These are phyloP conservation scores for Chaetomiaceae sp. DNA, from an alignment of 2,329 filamentous ascomycete genomes.

Conservation along the genomic window DNA sequence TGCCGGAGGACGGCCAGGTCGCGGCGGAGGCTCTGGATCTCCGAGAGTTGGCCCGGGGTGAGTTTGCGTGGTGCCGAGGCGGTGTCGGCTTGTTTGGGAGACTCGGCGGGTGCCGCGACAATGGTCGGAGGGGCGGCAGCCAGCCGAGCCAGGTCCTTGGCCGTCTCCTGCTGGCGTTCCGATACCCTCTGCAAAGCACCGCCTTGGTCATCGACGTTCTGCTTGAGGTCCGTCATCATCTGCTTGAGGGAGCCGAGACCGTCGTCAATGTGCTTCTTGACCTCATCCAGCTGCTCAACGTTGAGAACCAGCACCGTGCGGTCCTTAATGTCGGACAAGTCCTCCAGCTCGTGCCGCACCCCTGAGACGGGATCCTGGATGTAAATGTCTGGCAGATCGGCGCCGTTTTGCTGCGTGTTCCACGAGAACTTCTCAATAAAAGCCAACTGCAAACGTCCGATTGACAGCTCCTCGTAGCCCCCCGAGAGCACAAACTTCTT, in stretches of 20 bases:
- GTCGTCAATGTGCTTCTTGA: conserved; percentile 94
- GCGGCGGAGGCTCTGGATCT: conserved; percentile 76
- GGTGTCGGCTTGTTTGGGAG: conserved; percentile 39
- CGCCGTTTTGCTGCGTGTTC: conserved; percentile 93
- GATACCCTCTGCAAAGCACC: conserved; percentile 79
- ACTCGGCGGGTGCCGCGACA: conserved; percentile 40
- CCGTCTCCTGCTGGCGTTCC: conserved; percentile 82
- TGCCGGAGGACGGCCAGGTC: conserved; percentile 90
- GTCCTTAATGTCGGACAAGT: conserved; percentile 89
- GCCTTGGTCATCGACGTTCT: conserved; percentile 77
- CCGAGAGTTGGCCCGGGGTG: conserved; percentile 61
- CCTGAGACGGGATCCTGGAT: conserved; percentile 95
- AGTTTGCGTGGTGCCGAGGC: conserved; percentile 35
- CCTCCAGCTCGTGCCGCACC: conserved; percentile 93
- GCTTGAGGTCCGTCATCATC: conserved; percentile 81
- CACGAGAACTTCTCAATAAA: conserved; percentile 99
- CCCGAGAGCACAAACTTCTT: conserved; percentile 91
- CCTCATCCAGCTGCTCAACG: conserved; percentile 87
- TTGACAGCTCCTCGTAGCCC: conserved; percentile 76
- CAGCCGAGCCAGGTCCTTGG: conserved; percentile 73
- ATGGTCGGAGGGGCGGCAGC: conserved; percentile 40
- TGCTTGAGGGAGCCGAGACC: conserved; percentile 74
- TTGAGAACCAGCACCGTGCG: conserved; percentile 93
- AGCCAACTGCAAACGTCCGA: conserved; percentile 83
- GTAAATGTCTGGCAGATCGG: conserved; percentile 92